Percentiles rank a stretch among this genome's conserved stretches.
These are phyloP conservation scores for Tolypocladium ovalisporum DNA, from an alignment of 2,329 filamentous ascomycete species.

Conservation along the genomic window DNA sequence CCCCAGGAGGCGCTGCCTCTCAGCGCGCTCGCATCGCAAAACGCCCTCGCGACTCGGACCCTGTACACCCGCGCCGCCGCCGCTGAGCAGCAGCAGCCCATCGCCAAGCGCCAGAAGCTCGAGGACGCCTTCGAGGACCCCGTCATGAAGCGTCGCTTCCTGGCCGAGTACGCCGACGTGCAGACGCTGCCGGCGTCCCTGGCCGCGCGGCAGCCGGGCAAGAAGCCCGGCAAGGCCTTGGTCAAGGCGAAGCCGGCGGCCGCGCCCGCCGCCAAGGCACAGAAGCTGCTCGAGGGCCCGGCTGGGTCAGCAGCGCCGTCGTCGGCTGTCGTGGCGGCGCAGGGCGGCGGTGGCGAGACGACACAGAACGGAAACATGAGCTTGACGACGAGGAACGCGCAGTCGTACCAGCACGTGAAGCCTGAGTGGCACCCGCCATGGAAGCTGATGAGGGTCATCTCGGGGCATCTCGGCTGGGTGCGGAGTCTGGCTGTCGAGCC, in stretches of 20 bases:
- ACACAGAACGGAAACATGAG: conserved; percentile 17
- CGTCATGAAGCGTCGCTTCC: conserved; percentile 39
- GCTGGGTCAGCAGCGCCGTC: conserved; percentile 24
- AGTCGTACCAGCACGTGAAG: conserved; percentile 38
- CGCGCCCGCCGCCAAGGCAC: conserved; percentile 21
- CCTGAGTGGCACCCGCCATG: conserved; percentile 97
- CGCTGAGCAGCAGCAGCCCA: conserved; percentile 11
- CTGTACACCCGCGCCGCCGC: conserved; percentile 17
- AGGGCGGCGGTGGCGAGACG: conserved; percentile 6
- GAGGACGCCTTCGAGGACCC: conserved; percentile 22
- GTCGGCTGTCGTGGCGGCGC: conserved; percentile 18
- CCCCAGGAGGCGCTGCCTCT: conserved; percentile 22
- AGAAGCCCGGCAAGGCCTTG: conserved; percentile 15
- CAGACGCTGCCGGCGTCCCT: conserved; percentile 67
- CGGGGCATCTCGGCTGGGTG: conserved; percentile 93
- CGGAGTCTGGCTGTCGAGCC: conserved; percentile 83
- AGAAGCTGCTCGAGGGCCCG: conserved; percentile 30
- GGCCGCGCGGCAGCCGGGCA: conserved; percentile 63
- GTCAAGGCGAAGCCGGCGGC: conserved; percentile 11
- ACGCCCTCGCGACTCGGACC: conserved; percentile 20
- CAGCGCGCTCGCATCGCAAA: conserved; percentile 21
- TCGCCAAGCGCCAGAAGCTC: conserved; percentile 27
- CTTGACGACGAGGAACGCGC: conserved; percentile 17
- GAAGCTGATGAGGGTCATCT: conserved; percentile 97
- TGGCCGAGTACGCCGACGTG: conserved; percentile 67